A percentile compares a stretch with the other conserved stretches of the same genome.
phyloP scores from a whole-genome alignment of 345 rosid genomes.

The Ceriops tagal region DNA sequence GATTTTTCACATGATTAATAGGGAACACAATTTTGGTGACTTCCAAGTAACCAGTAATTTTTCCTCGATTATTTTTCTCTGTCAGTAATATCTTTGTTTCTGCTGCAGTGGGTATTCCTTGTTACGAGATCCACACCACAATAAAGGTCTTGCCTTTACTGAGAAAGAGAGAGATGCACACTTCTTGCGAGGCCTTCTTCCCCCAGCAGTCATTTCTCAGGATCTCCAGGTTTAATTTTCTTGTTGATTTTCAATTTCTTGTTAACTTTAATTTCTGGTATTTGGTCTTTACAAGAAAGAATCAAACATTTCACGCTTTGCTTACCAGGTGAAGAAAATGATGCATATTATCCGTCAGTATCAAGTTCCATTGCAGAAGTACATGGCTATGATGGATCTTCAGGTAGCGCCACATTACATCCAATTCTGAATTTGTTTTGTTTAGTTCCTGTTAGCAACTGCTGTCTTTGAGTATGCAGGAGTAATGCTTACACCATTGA shows the following conservation, averaged over 20 bases:
- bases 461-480: too few relatives aligned
- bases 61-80: too few relatives aligned
- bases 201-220: slow-evolving; percentile 79
- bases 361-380: slow-evolving; percentile 88
- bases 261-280: not conserved
- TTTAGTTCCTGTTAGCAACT: too few relatives aligned
- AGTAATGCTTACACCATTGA: too few relatives aligned
- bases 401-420: slow-evolving; percentile 45
- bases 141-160: slow-evolving; percentile 89
- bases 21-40: too few relatives aligned
- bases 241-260: not conserved
- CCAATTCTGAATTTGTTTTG: too few relatives aligned
- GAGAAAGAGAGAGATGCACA: slow-evolving; percentile 85
- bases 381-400: slow-evolving; percentile 98
- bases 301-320: slow-evolving; percentile 3
- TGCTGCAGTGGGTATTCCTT: slow-evolving; percentile 75
- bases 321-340: slow-evolving; percentile 73
- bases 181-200: slow-evolving; percentile 91
- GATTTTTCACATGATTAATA: too few relatives aligned
- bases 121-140: slow-evolving; percentile 95
- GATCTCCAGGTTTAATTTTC: slow-evolving; percentile 65
- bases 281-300: not conserved
- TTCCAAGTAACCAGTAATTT: too few relatives aligned
- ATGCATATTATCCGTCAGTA: slow-evolving; percentile 83
- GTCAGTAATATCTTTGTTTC: not conserved